Percentiles rank a stretch among this genome's conserved stretches.
phyloP scores from a whole-genome alignment of 2,329 filamentous ascomycete genomes.

The Sphaceloma murrayae region DNA sequence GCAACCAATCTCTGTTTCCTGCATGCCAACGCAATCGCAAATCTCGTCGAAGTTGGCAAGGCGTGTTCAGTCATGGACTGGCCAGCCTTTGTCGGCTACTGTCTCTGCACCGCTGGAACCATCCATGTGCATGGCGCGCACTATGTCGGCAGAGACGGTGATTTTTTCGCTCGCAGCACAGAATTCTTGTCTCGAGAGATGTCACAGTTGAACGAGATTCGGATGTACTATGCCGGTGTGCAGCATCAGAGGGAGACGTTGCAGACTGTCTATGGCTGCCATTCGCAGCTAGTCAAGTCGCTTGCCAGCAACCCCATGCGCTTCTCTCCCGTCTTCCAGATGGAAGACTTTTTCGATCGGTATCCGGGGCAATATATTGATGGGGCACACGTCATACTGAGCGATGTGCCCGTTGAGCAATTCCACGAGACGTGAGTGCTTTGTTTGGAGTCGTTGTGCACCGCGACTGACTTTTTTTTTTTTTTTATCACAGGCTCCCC shows the following conservation, averaged over 20 bases:
- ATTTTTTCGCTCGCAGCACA: constrained; percentile 53
- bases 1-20: constrained; percentile 79
- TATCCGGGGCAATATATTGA: constrained; percentile 66
- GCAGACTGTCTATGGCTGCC: constrained; percentile 67
- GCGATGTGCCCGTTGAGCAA: constrained; percentile 55
- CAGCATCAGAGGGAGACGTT: constrained; percentile 73
- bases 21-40: constrained; percentile 78
- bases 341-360: constrained; percentile 80
- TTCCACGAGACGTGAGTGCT: constrained; percentile 30
- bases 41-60: constrained; percentile 69
- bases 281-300: constrained; percentile 68
- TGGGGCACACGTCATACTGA: constrained; percentile 61
- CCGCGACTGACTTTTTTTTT: too few species aligned
- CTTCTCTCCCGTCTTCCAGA: constrained; percentile 69
- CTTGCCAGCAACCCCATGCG: constrained; percentile 59
- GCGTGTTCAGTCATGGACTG: constrained; percentile 68
- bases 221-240: constrained; percentile 65
- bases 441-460: too few species aligned
- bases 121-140: constrained; percentile 81
- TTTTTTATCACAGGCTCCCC: too few species aligned
- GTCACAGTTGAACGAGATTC: constrained; percentile 66
- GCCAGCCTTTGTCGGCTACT: constrained; percentile 80
- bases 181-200: constrained; percentile 70
- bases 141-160: constrained; percentile 56
- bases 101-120: constrained; percentile 75